Conservation (phyloP, 345 rosid genomes). For the Salix viminalis region DNA sequence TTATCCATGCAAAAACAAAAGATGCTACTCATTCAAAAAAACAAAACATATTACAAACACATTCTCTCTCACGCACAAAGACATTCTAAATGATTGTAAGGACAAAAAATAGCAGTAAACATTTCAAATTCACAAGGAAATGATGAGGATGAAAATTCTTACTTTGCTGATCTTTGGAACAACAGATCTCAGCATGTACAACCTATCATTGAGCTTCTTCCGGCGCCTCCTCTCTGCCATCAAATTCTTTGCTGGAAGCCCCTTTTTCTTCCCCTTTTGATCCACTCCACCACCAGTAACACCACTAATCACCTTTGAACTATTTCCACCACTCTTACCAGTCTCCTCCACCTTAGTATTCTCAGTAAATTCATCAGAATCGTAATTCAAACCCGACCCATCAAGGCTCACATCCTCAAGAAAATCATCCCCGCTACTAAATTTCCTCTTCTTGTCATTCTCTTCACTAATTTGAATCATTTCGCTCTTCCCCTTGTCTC, state of each 20-base stretch:
- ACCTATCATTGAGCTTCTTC: constrained; percentile 61
- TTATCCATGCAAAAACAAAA: constrained; percentile 4
- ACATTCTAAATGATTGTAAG: constrained; percentile 7
- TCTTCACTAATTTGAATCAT: constrained; percentile 28
- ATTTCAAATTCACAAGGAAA: constrained; percentile 22
- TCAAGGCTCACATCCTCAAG: constrained; percentile 47
- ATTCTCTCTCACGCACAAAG: not conserved
- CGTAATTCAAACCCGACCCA: constrained; percentile 49
- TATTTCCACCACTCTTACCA: constrained; percentile 36
- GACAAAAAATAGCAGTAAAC: not conserved
- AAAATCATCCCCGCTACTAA: constrained; percentile 22
- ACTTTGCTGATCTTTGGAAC: constrained; percentile 99
- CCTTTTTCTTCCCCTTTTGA: constrained; percentile 52
- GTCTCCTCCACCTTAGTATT: constrained; percentile 37
- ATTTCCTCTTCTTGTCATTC: constrained; percentile 31
- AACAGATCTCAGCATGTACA: constrained; percentile 85
- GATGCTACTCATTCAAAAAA: not conserved
- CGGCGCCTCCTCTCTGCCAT: constrained; percentile 70
- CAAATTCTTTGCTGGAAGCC: constrained; percentile 64
- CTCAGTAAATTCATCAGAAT: constrained; percentile 51
- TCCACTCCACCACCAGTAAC: constrained; percentile 30
- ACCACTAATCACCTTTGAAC: constrained; percentile 42
- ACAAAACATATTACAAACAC: not conserved
- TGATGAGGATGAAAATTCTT: constrained; percentile 23
- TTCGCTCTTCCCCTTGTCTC: constrained; percentile 44